Evolutionary conservation across 805 yeast genomes (phyloP).

Genomic region (Candida awuae): DNA sequence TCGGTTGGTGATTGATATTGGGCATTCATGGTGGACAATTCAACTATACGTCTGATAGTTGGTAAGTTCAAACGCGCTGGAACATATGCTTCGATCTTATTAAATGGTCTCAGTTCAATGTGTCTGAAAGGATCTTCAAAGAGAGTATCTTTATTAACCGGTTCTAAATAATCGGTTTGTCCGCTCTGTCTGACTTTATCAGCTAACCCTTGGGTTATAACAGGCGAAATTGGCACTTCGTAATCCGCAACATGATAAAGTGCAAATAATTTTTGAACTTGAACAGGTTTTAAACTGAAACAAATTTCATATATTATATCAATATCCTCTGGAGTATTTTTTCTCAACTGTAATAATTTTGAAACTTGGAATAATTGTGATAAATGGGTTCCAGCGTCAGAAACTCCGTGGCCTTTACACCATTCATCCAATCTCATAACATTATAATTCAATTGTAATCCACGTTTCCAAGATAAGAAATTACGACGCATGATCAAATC

Average conservation of each 20-base stretch:
- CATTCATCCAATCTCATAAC: conserved; percentile 96
- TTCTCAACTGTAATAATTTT: conserved; percentile 84
- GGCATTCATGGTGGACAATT: conserved; percentile 78
- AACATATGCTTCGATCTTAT: conserved; percentile 80
- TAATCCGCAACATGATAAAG: conserved; percentile 90
- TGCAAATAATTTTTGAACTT: conserved; percentile 83
- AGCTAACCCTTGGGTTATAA: conserved; percentile 73
- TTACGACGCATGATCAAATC: conserved; percentile 91
- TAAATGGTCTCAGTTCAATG: conserved; percentile 67
- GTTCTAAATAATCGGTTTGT: conserved; percentile 60
- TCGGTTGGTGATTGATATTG: conserved; percentile 48
- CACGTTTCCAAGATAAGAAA: conserved; percentile 96
- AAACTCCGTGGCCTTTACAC: conserved; percentile 91
- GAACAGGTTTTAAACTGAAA: conserved; percentile 89
- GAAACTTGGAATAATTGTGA: conserved; percentile 89
- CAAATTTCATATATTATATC: conserved; percentile 91
- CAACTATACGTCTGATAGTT: conserved; percentile 78
- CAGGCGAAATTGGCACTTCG: conserved; percentile 83
- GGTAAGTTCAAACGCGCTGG: conserved; percentile 94
- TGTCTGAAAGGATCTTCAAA: conserved; percentile 78
- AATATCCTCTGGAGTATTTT: conserved; percentile 81
- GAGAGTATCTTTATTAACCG: conserved; percentile 62
- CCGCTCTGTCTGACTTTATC: conserved; percentile 54
- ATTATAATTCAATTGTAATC: conserved; percentile 91
- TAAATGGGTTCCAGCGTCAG: conserved; percentile 77